Conservation (phyloP, 2,329 filamentous ascomycete genomes). For the Curvularia verruculosa region DNA sequence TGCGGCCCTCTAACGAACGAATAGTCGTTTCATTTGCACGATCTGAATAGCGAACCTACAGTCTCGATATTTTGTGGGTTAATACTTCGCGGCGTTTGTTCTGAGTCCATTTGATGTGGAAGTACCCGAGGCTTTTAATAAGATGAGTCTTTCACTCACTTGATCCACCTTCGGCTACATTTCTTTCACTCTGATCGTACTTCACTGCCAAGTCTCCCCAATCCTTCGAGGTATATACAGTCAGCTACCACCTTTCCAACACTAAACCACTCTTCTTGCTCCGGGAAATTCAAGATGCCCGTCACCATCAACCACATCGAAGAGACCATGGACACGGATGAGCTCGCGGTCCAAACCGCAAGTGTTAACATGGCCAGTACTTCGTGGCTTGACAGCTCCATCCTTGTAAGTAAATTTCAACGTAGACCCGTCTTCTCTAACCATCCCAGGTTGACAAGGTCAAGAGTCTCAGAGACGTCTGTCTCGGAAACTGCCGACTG, state of each 20-base stretch:
- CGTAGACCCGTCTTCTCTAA: slow-evolving; percentile 50
- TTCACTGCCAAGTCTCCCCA: no score
- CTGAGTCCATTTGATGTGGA: no score
- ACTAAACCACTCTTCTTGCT: background rate
- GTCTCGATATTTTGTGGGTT: no score
- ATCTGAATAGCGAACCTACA: no score
- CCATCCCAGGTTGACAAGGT: slow-evolving; percentile 61
- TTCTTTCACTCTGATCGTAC: no score
- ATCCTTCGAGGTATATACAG: background rate
- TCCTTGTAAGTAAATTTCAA: slow-evolving; percentile 3
- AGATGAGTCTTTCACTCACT: no score
- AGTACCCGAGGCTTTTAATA: no score
- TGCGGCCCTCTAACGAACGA: no score
- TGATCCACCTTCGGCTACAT: no score
- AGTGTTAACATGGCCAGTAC: background rate
- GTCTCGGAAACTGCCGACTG: slow-evolving; percentile 33
- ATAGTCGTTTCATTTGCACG: no score
- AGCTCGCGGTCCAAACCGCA: background rate
- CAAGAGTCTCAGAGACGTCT: slow-evolving; percentile 31
- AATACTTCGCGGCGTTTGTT: no score
- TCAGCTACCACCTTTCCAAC: background rate
- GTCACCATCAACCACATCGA: background rate
- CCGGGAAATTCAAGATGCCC: background rate
- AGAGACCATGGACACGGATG: background rate
- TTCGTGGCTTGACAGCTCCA: slow-evolving; percentile 9